These are phyloP conservation scores for Puccinellia tenuiflora DNA, from an alignment of 176 grass and related monocot genomes.

Conservation along the genomic window DNA sequence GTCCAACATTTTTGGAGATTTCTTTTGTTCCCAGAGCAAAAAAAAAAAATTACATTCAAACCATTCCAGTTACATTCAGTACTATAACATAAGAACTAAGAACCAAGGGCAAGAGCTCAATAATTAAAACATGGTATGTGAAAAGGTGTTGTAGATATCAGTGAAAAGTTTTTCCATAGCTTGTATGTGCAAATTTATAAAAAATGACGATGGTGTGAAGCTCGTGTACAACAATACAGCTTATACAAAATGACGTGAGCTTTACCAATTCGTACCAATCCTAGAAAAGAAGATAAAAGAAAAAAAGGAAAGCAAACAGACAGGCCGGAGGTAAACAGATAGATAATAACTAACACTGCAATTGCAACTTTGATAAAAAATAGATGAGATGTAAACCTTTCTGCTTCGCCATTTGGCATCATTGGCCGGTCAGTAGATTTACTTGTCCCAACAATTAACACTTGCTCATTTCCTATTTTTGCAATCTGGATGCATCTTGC, in stretches of 20 bases:
- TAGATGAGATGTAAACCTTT: constrained; percentile 47
- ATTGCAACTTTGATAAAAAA: constrained; percentile 19
- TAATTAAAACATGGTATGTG: background rate
- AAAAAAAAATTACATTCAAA: background rate
- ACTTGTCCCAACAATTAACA: constrained; percentile 86
- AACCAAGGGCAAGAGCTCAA: background rate
- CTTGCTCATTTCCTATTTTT: constrained; percentile 76
- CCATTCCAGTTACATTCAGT: background rate
- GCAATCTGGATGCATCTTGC: constrained; percentile 95
- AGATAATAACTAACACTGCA: background rate
- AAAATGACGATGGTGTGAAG: background rate
- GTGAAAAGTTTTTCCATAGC: background rate
- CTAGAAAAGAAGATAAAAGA: background rate
- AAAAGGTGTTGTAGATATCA: background rate
- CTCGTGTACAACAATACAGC: background rate
- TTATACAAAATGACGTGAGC: background rate
- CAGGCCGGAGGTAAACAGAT: background rate
- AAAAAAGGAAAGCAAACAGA: background rate
- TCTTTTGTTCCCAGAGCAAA: background rate
- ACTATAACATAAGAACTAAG: background rate
- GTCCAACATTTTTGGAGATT: background rate
- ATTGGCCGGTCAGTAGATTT: constrained; percentile 65
- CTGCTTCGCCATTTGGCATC: constrained; percentile 95
- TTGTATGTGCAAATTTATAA: background rate
- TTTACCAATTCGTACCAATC: background rate